Evolutionary conservation across 1,284 basidiomycete species (phyloP), one percentile per base, ranked within the genome.

Genomic region (Lentinus polychrous): DNA sequence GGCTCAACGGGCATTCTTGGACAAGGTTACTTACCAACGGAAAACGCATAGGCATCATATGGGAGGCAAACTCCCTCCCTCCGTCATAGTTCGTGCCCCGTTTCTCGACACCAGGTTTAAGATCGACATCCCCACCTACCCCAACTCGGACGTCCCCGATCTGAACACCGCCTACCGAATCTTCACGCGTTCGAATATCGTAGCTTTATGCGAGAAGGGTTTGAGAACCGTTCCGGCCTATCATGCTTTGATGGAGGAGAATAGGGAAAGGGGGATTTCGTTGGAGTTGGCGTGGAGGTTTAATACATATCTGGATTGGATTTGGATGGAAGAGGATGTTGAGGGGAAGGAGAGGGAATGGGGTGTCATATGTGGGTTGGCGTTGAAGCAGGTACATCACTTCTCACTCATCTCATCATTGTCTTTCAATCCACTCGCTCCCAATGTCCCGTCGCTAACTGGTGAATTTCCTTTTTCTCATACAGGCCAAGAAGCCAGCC

Each of bases 271-370:
- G 36, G 89, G 89, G 15, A 71, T 76, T 48, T 65, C 67, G n/a
- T 66, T 92, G 36, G 78, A 83, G 59, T 72, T 94, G 15, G 86
- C 83, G 37, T 94, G 91, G 91, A 74, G 87, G 23, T 65, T 74
- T 43, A 81, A 76, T 39, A 78, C 78, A 1, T 78, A 78, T 53
- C 63, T 92, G 41, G 89, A 94, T 60, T 94, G 91, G 91, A 72
- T 91, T 34, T 84, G 81, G 78, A 71, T 85, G 40, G 75, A 82
- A 22, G 64, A 71, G 14, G 86, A 89, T 56, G 71, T 85, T 1
- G 70, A 78, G 18, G 85, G 79, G 11, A 65, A 74, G 45, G 58
- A 66, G n/a, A 75, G 90, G 36, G 72, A 75, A 35, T 91, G 86
- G 85, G 75, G 76, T 1, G 79, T 90, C 1, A 64, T 93, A 10